Percentiles rank a stretch among this genome's conserved stretches.
These are phyloP conservation scores for Lachnellula occidentalis DNA, from an alignment of 2,329 filamentous ascomycete species.

Conservation along the genomic window DNA sequence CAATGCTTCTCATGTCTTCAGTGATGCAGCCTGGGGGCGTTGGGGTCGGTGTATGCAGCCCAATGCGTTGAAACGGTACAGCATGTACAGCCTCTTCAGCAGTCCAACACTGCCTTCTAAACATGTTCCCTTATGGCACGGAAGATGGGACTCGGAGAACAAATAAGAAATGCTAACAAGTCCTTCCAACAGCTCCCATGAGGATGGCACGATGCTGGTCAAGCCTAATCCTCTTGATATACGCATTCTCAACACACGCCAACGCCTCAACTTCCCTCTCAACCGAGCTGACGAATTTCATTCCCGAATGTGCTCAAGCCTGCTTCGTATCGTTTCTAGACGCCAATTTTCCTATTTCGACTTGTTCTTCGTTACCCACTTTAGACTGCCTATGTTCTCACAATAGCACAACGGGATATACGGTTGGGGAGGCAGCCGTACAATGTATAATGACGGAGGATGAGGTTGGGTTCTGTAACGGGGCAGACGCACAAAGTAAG, in stretches of 20 bases:
- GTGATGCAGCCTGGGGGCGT: not conserved
- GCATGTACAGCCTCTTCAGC: not conserved
- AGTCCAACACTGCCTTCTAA: not conserved
- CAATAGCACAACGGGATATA: conserved; percentile 55
- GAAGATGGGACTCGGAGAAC: conserved; percentile 3
- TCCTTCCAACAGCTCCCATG: conserved; percentile 15
- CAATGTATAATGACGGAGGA: conserved; percentile 58
- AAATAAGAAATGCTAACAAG: conserved; percentile 16
- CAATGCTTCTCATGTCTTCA: not conserved
- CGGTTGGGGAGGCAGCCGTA: conserved; percentile 65
- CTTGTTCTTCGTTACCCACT: conserved; percentile 46
- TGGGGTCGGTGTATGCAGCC: conserved; percentile 2
- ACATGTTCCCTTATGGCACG: not conserved
- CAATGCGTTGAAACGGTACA: conserved; percentile 7
- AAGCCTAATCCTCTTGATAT: conserved; percentile 27
- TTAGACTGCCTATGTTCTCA: conserved; percentile 60
- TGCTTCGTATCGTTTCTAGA: conserved; percentile 60
- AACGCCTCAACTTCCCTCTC: conserved; percentile 21
- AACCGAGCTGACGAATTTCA: conserved; percentile 25
- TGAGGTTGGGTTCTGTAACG: conserved; percentile 46
- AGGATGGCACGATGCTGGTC: conserved; percentile 31
- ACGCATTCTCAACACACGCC: conserved; percentile 17
- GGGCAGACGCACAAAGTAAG: conserved; percentile 33
- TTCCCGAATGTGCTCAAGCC: conserved; percentile 45
- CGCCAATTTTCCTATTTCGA: conserved; percentile 48